Conservation (phyloP, 495 filamentous ascomycete species). For the Neurospora sublineolata region DNA sequence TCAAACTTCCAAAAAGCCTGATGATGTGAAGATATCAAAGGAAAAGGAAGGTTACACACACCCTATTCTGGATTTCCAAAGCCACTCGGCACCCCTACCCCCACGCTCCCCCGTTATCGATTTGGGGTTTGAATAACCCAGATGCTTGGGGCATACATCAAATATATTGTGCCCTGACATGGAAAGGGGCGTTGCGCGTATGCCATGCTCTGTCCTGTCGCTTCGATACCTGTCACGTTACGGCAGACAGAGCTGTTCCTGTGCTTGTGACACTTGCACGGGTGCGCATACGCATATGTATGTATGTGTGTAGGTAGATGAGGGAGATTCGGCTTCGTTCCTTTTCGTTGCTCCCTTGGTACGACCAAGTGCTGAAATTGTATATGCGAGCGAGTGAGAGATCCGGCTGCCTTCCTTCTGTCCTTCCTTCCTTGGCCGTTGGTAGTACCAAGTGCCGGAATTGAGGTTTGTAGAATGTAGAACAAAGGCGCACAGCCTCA, state of each 20-base stretch:
- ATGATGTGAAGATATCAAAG: too few species aligned
- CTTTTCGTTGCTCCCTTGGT: too few species aligned
- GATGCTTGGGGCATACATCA: not conserved
- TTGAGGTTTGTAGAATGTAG: not conserved
- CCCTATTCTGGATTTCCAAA: not conserved
- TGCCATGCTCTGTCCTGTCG: not conserved
- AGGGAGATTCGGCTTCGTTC: too few species aligned
- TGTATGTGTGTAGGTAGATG: not conserved
- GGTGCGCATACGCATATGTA: not conserved
- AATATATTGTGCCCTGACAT: not conserved
- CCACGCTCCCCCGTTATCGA: not conserved
- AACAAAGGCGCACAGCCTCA: not conserved
- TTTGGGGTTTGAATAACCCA: not conserved
- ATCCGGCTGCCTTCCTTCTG: not conserved
- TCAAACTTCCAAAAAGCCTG: too few species aligned
- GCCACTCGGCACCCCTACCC: not conserved
- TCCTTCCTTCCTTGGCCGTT: not conserved
- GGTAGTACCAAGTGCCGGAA: not conserved
- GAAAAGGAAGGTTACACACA: not conserved
- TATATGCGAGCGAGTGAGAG: too few species aligned
- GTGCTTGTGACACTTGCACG: not conserved
- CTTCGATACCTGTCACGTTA: not conserved
- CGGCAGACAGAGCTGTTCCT: not conserved
- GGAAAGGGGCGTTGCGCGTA: not conserved
- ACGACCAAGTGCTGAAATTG: too few species aligned